These are phyloP conservation scores for Penicillium ucsense DNA, from an alignment of 495 filamentous ascomycete genomes.

Conservation along the genomic window DNA sequence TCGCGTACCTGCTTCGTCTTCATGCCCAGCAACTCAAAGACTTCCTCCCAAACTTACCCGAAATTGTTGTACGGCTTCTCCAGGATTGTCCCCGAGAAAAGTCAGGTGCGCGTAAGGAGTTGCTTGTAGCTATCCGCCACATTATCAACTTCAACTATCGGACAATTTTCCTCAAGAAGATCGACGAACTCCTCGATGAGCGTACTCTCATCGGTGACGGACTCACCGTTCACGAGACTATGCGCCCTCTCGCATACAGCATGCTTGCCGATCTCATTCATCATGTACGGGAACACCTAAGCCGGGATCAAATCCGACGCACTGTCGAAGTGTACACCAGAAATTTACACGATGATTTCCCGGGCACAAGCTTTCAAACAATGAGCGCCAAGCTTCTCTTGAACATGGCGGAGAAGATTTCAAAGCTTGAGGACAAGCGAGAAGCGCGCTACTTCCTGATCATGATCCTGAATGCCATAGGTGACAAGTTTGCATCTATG, in stretches of 20 bases:
- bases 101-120: constrained; percentile 85
- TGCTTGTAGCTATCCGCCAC: constrained; percentile 91
- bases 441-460: constrained; percentile 93
- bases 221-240: constrained; percentile 89
- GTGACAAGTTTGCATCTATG: constrained; percentile 97
- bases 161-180: constrained; percentile 88
- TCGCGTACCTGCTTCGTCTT: constrained; percentile 85
- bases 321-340: constrained; percentile 96
- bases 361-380: constrained; percentile 97
- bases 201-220: constrained; percentile 91
- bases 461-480: constrained; percentile 95
- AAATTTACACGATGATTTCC: constrained; percentile 91
- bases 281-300: constrained; percentile 80
- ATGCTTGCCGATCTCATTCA: constrained; percentile 98
- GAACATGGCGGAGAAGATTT: constrained; percentile 97
- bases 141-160: constrained; percentile 99
- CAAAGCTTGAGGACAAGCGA: constrained; percentile 77
- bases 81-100: constrained; percentile 93
- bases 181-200: constrained; percentile 91
- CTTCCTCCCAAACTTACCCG: constrained; percentile 78
- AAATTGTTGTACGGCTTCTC: constrained; percentile 82
- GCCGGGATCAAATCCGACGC: constrained; percentile 78
- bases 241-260: constrained; percentile 93
- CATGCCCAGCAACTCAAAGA: constrained; percentile 83
- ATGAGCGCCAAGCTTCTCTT: constrained; percentile 97